Evolutionary conservation across 805 yeast species (phyloP).

Genomic region (Pichia ethanolica): DNA sequence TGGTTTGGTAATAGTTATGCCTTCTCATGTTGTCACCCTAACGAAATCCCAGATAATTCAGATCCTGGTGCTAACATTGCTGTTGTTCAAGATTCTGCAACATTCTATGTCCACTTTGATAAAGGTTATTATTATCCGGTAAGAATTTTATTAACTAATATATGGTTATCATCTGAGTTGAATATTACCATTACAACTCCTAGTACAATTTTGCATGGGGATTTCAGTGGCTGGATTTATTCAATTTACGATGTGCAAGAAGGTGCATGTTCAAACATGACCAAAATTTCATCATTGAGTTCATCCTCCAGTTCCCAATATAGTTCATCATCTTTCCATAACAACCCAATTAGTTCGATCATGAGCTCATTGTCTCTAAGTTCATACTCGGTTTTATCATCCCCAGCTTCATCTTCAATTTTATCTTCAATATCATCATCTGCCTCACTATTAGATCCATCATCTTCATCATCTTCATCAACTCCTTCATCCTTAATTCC

Average conservation of each 20-base stretch:
- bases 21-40: conserved; percentile 28
- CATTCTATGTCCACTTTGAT: conserved; percentile 10
- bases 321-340: too few species aligned
- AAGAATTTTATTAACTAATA: conserved; percentile 9
- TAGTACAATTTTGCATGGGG: not conserved
- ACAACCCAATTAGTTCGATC: too few species aligned
- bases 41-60: not conserved
- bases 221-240: conserved; percentile 7
- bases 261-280: not conserved
- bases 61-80: not conserved
- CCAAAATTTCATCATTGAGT: too few species aligned
- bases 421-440: not conserved
- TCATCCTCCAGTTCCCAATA: too few species aligned
- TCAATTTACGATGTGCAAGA: not conserved
- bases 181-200: conserved; percentile 8
- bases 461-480: not conserved
- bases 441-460: not conserved
- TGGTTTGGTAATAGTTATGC: conserved; percentile 25
- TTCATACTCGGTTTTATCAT: too few species aligned
- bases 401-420: not conserved
- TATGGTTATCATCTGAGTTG: not conserved
- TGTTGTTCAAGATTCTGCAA: not conserved
- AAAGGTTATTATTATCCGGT: conserved; percentile 14
- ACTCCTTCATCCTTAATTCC: not conserved
- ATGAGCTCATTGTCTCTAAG: too few species aligned